These are phyloP conservation scores for Blastobotrys proliferans DNA, from an alignment of 1,139 yeast species.

Conservation along the genomic window DNA sequence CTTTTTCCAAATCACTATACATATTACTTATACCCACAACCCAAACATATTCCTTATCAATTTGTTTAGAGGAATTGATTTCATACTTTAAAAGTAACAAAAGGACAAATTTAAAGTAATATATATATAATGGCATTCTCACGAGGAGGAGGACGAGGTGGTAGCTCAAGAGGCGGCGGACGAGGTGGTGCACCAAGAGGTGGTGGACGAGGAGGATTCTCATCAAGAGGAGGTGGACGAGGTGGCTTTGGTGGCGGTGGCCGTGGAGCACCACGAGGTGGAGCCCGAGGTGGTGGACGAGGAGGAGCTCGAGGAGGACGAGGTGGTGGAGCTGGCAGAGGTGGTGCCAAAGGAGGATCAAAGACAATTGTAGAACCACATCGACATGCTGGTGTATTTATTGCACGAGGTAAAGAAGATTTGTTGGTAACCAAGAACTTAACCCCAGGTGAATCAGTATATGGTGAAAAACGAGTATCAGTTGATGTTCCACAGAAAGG, in stretches of 20 bases:
- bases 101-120: no score
- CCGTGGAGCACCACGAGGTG: constrained; percentile 20
- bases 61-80: no score
- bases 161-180: constrained; percentile 33
- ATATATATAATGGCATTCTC: constrained; percentile 44
- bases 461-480: constrained; percentile 95
- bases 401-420: constrained; percentile 99
- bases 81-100: no score
- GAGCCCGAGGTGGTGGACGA: constrained; percentile 25
- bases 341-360: constrained; percentile 86
- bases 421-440: constrained; percentile 91
- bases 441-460: constrained; percentile 93
- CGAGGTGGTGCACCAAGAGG: constrained; percentile 25
- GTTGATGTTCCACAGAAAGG: constrained; percentile 91
- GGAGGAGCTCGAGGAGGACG: constrained; percentile 57
- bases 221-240: constrained; percentile 15
- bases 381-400: constrained; percentile 92
- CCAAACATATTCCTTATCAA: no score
- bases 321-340: constrained; percentile 92
- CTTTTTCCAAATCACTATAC: no score
- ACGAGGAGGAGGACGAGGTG: constrained; percentile 18
- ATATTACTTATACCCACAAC: no score
- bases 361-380: constrained; percentile 97
- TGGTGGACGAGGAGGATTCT: constrained; percentile 19
- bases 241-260: constrained; percentile 17